Evolutionary conservation across 805 yeast genomes (phyloP).

Genomic region (Candida arabinofermentans): DNA sequence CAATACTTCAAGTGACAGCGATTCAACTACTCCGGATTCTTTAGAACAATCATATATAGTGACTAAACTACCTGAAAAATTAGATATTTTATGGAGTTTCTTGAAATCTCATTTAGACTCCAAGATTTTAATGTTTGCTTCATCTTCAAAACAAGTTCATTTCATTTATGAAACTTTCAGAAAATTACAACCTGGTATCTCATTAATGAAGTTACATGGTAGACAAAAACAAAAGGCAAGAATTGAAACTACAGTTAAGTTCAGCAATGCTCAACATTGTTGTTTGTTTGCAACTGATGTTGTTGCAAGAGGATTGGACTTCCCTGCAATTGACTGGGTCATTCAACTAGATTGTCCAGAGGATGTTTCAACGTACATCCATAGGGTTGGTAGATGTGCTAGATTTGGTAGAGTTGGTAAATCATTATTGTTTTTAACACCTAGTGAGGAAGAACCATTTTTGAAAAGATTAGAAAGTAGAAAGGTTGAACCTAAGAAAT

Average conservation of each 20-base stretch:
- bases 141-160: conserved; percentile 89
- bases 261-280: conserved; percentile 71
- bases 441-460: conserved; percentile 78
- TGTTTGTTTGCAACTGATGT: conserved; percentile 88
- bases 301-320: conserved; percentile 88
- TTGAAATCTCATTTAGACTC: conserved; percentile 75
- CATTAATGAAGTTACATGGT: conserved; percentile 81
- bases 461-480: conserved; percentile 55
- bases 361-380: conserved; percentile 84
- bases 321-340: conserved; percentile 95
- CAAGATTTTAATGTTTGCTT: conserved; percentile 77
- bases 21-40: conserved; percentile 64
- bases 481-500: conserved; percentile 64
- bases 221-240: conserved; percentile 89
- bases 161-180: conserved; percentile 84
- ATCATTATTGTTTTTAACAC: conserved; percentile 77
- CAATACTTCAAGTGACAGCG: conserved; percentile 35
- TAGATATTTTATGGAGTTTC: conserved; percentile 83
- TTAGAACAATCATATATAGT: conserved; percentile 80
- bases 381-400: conserved; percentile 87
- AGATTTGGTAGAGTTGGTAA: conserved; percentile 82
- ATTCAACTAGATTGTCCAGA: conserved; percentile 90
- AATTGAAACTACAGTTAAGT: conserved; percentile 74
- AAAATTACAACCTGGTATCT: conserved; percentile 87
- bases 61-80: conserved; percentile 71